These are phyloP conservation scores for Kodamaea laetipori DNA, from an alignment of 805 yeast species.

Conservation along the genomic window DNA sequence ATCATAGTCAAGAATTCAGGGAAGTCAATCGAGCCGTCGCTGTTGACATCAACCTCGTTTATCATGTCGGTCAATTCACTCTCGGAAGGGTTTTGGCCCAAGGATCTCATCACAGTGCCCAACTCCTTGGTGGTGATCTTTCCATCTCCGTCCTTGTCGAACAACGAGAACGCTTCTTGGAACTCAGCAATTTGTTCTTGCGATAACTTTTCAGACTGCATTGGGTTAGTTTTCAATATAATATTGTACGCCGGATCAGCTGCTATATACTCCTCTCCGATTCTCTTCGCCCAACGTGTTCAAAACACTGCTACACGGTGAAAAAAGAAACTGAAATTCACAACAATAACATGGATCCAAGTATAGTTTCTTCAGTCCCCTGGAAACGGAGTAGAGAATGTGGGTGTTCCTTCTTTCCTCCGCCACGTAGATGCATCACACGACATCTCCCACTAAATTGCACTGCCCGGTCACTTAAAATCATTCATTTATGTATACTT, in stretches of 20 bases:
- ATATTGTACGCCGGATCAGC: too few species aligned
- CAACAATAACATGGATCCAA: too few species aligned
- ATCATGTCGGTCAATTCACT: constrained; percentile 95
- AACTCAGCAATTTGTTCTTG: constrained; percentile 96
- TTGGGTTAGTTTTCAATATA: constrained; percentile 3
- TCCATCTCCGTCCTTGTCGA: constrained; percentile 96
- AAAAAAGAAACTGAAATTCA: too few species aligned
- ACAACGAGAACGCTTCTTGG: constrained; percentile 95
- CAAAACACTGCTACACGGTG: too few species aligned
- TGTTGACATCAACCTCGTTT: constrained; percentile 95
- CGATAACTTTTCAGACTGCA: constrained; percentile 81
- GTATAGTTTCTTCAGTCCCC: too few species aligned
- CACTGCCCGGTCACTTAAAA: neutral
- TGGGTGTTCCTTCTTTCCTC: constrained; percentile 1
- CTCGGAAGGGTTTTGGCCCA: constrained; percentile 96
- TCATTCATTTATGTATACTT: constrained; percentile 1
- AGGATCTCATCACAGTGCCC: constrained; percentile 98
- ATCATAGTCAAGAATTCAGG: constrained; percentile 49
- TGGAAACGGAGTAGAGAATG: too few species aligned
- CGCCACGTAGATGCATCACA: too few species aligned
- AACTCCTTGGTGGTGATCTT: constrained; percentile 93
- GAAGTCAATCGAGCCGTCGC: constrained; percentile 70
- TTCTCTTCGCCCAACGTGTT: too few species aligned
- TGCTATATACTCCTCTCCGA: too few species aligned
- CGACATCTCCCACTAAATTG: too few species aligned